A percentile compares a stretch with the other conserved stretches of the same genome.
Conservation (phyloP, 768 basidiomycete species). For the Gloeopeniophorella convolvens region DNA sequence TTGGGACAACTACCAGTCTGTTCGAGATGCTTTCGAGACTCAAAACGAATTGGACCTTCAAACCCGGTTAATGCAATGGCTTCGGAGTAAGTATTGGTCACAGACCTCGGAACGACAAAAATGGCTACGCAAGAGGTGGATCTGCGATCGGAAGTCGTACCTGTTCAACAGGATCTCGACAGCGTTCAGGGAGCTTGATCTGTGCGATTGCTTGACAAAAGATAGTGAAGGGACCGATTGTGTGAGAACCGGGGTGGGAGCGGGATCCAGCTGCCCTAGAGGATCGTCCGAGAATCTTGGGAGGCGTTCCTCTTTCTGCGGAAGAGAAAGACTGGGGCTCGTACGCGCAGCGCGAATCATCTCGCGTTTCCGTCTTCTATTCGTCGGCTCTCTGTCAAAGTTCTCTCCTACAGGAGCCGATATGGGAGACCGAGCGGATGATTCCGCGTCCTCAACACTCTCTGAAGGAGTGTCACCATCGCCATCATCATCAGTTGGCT, state of each 20-base stretch:
- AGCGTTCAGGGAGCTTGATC: slow-evolving; percentile 37
- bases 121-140: slow-evolving; percentile 72
- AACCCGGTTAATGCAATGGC: slow-evolving; percentile 15
- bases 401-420: slow-evolving; percentile 19
- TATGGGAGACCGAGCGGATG: slow-evolving; percentile 12
- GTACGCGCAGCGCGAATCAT: slow-evolving; percentile 59
- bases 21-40: slow-evolving; percentile 91
- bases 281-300: slow-evolving; percentile 67
- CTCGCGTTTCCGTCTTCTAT: slow-evolving; percentile 34
- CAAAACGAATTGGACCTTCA: slow-evolving; percentile 78
- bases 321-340: slow-evolving; percentile 63
- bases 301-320: slow-evolving; percentile 44
- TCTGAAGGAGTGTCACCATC: slow-evolving; percentile 36
- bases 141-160: slow-evolving; percentile 63
- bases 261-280: slow-evolving; percentile 55
- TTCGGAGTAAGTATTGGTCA: slow-evolving; percentile 8
- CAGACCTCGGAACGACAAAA: slow-evolving; percentile 83
- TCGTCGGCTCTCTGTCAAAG: background rate
- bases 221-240: slow-evolving; percentile 70
- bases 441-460: slow-evolving; percentile 23
- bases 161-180: slow-evolving; percentile 56
- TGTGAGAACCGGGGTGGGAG: slow-evolving; percentile 40
- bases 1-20: slow-evolving; percentile 83
- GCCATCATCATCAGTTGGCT: slow-evolving; percentile 35
- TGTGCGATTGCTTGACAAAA: slow-evolving; percentile 38